Evolutionary conservation across 768 basidiomycete genomes (phyloP).

Genomic region (Russula brevipes): DNA sequence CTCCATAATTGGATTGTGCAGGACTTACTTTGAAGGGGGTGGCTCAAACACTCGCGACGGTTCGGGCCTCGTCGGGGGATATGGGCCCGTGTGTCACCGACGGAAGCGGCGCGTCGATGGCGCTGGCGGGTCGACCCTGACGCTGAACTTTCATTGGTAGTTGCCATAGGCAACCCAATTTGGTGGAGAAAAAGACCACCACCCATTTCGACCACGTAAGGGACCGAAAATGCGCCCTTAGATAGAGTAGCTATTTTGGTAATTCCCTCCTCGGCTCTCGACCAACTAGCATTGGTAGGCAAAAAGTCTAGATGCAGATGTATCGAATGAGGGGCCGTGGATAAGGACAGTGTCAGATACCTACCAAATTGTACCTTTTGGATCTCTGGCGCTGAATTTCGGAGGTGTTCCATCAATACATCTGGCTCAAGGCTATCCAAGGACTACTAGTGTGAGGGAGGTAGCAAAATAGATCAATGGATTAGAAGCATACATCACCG

Average conservation of each 20-base stretch:
- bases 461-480: neutral
- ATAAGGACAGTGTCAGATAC: neutral
- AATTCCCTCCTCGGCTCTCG: neutral
- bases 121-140: no score
- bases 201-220: neutral
- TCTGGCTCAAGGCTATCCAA: neutral
- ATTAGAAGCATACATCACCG: neutral
- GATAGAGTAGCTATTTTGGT: neutral
- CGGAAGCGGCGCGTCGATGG: no score
- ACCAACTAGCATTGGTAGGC: neutral
- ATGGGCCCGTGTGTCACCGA: no score
- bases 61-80: no score
- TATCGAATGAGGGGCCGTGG: neutral
- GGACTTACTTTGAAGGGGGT: no score
- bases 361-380: neutral
- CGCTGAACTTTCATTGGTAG: neutral
- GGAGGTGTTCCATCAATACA: neutral
- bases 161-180: neutral
- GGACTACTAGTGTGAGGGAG: neutral
- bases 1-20: no score
- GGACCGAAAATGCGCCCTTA: neutral
- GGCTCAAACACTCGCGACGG: no score
- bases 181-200: neutral
- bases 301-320: neutral
- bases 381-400: neutral